These are phyloP conservation scores for Talaromyces stipitatus DNA, from an alignment of 495 filamentous ascomycete genomes.

Conservation along the genomic window DNA sequence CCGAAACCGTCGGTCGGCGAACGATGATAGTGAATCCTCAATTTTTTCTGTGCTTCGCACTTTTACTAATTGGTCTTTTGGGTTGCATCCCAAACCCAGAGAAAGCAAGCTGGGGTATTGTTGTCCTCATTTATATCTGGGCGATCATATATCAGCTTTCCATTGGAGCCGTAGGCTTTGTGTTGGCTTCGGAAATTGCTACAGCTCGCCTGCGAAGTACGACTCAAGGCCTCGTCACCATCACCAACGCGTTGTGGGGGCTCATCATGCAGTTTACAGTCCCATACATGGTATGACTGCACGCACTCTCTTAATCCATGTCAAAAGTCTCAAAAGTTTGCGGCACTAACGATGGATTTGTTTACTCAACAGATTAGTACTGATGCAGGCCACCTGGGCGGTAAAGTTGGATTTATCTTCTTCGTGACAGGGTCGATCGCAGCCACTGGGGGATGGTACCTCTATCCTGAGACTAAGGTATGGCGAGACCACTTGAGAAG, in stretches of 20 bases:
- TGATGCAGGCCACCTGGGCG: constrained; percentile 14
- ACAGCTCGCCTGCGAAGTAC: constrained; percentile 12
- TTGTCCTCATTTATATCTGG: constrained; percentile 17
- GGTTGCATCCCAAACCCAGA: constrained; percentile 12
- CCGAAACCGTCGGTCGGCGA: constrained; percentile 15
- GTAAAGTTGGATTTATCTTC: constrained; percentile 16
- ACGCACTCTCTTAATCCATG: background rate
- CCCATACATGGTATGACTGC: constrained; percentile 15
- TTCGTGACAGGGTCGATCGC: constrained; percentile 10
- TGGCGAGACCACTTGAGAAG: background rate
- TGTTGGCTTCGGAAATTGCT: constrained; percentile 15
- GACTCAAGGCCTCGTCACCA: constrained; percentile 18
- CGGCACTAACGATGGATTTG: background rate
- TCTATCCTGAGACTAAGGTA: constrained; percentile 17
- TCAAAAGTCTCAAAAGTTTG: background rate
- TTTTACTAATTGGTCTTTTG: constrained; percentile 13
- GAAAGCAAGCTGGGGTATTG: constrained; percentile 14
- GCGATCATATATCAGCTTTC: constrained; percentile 17
- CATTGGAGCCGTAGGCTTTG: constrained; percentile 14
- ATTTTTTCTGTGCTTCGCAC: constrained; percentile 12
- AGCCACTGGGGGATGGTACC: constrained; percentile 12
- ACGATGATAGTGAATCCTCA: constrained; percentile 14
- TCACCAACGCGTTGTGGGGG: constrained; percentile 12
- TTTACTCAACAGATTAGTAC: constrained; percentile 11
- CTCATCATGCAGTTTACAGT: constrained; percentile 17